Conservation (phyloP, 345 rosid species). For the Gossypium mustelinum region DNA sequence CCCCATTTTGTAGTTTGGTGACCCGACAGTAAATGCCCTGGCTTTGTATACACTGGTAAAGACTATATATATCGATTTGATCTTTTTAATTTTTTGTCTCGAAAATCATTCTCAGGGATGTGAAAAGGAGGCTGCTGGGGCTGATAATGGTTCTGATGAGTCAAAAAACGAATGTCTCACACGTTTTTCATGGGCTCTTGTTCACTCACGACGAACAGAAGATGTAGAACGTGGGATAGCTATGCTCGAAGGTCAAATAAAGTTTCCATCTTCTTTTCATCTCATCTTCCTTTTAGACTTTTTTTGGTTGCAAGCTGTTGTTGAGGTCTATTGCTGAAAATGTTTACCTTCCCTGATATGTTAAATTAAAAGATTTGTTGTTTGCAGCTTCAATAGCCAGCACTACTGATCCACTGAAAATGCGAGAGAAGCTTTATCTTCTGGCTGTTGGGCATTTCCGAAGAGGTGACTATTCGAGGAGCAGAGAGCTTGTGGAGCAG, state of each 20-base stretch:
- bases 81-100: neutral
- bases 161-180: constrained; percentile 50
- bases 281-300: neutral
- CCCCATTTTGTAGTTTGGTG: neutral
- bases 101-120: constrained; percentile 49
- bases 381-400: constrained; percentile 41
- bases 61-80: neutral
- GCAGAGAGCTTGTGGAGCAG: constrained; percentile 67
- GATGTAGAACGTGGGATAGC: constrained; percentile 79
- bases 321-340: constrained; percentile 3
- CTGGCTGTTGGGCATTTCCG: constrained; percentile 77
- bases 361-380: constrained; percentile 3
- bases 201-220: constrained; percentile 55
- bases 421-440: constrained; percentile 75
- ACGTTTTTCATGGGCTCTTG: constrained; percentile 84
- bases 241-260: constrained; percentile 67
- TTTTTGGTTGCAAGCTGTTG: neutral
- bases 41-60: neutral
- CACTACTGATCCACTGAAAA: constrained; percentile 37
- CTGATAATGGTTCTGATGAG: constrained; percentile 47
- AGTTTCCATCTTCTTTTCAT: neutral
- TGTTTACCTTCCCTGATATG: neutral
- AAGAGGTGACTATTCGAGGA: constrained; percentile 58
- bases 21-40: neutral
- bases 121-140: constrained; percentile 67